These are phyloP conservation scores for Warburgia ugandensis DNA, from an alignment of 164 flowering plant genomes.

Conservation along the genomic window DNA sequence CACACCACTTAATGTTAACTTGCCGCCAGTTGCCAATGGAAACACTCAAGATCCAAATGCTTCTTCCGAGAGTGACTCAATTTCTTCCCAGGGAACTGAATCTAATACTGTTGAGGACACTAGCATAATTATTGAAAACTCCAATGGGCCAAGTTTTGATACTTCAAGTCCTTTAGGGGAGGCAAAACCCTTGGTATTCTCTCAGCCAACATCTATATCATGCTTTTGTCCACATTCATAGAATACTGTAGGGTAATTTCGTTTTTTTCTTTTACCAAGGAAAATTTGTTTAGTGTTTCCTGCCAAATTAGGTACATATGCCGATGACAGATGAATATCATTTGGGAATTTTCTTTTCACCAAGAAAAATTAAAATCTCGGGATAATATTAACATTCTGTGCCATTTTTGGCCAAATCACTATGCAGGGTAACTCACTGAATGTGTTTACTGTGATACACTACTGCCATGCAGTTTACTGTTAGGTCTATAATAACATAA, in stretches of 20 bases:
- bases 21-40: conserved; percentile 24
- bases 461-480: too few species aligned
- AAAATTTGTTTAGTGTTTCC: too few species aligned
- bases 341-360: too few species aligned
- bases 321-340: too few species aligned
- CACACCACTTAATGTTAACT: conserved; percentile 22
- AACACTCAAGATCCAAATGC: conserved; percentile 23
- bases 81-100: conserved; percentile 16
- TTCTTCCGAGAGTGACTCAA: conserved; percentile 4
- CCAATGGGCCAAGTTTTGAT: background rate
- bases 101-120: conserved; percentile 13
- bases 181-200: background rate
- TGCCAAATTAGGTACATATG: too few species aligned
- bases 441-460: too few species aligned
- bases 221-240: background rate
- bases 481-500: too few species aligned
- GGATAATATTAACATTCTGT: too few species aligned
- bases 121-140: background rate
- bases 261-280: background rate
- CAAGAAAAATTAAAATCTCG: too few species aligned
- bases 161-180: background rate
- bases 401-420: too few species aligned
- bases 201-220: background rate
- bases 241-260: background rate
- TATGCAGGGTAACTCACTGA: too few species aligned